These are phyloP conservation scores for Gonium pectorale DNA, from an alignment of 139 green algal species.

Conservation along the genomic window DNA sequence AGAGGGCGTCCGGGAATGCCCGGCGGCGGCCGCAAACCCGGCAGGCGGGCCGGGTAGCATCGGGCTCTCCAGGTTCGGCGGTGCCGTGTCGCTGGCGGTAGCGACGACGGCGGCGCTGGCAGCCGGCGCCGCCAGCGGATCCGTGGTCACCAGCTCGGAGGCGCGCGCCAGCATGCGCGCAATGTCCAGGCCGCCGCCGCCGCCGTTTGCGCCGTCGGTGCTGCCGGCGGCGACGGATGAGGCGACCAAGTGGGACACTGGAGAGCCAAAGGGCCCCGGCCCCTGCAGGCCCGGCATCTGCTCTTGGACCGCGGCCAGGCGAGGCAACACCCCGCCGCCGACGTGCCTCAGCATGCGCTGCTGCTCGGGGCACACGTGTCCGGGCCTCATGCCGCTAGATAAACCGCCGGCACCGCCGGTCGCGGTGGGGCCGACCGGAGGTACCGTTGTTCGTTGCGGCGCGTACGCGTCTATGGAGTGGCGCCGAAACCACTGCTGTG, in stretches of 20 bases:
- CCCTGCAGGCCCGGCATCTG: not conserved
- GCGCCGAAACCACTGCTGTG: no score
- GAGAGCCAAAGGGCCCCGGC: not conserved
- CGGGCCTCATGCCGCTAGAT: not conserved
- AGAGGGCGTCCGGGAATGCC: not conserved
- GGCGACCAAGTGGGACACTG: not conserved
- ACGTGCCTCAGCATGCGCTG: not conserved
- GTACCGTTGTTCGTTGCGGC: no score
- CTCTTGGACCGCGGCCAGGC: no score
- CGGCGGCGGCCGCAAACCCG: not conserved
- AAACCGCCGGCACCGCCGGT: not conserved
- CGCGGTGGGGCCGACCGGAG: not conserved
- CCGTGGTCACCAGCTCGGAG: constrained; percentile 1
- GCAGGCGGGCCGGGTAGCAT: not conserved
- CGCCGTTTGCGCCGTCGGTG: not conserved
- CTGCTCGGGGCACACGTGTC: not conserved
- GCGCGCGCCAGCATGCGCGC: constrained; percentile 13
- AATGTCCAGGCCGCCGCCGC: constrained; percentile 12
- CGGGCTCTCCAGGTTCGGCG: not conserved
- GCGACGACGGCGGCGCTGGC: not conserved
- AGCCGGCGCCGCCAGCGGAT: no score
- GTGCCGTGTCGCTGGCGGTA: not conserved
- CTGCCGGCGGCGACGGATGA: not conserved
- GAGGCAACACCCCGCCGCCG: no score
- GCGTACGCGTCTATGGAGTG: no score